Evolutionary conservation across 306 rosid genomes (phyloP).

Genomic region (Ammopiptanthus mongolicus): DNA sequence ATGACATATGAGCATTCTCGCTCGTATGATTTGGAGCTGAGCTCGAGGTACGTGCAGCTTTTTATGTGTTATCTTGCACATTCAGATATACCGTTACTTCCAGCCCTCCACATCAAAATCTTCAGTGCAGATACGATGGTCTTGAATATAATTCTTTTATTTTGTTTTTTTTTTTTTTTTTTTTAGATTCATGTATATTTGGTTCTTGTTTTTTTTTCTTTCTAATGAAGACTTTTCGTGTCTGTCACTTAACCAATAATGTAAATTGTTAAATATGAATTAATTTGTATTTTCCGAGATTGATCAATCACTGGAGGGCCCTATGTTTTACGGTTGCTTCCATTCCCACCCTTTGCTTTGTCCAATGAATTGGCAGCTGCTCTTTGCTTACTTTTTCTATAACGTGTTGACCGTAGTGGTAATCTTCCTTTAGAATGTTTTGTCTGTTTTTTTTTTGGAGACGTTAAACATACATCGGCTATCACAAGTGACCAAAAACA

Average conservation of each 20-base stretch:
- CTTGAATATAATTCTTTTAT: not conserved
- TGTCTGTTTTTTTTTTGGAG: too few species aligned
- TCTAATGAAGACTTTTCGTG: not conserved
- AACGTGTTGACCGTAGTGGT: too few species aligned
- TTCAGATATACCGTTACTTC: conserved; percentile 7
- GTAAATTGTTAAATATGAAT: not conserved
- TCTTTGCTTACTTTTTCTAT: not conserved
- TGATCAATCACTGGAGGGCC: not conserved
- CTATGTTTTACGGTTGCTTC: not conserved
- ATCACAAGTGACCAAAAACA: not conserved
- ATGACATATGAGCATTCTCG: conserved; percentile 29
- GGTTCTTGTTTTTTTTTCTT: not conserved
- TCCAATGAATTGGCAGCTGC: not conserved
- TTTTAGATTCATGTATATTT: not conserved
- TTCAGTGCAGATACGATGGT: not conserved
- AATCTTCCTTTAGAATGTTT: too few species aligned
- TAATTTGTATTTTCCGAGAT: not conserved
- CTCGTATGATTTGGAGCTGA: conserved; percentile 29
- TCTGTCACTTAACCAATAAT: not conserved
- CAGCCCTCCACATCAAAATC: not conserved
- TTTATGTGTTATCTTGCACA: not conserved
- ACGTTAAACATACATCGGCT: not conserved
- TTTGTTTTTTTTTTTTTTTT: not conserved
- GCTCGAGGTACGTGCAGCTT: conserved; percentile 19
- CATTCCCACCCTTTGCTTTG: not conserved